Conservation (phyloP, 2,329 filamentous ascomycete genomes). For the Venturia effusa region DNA sequence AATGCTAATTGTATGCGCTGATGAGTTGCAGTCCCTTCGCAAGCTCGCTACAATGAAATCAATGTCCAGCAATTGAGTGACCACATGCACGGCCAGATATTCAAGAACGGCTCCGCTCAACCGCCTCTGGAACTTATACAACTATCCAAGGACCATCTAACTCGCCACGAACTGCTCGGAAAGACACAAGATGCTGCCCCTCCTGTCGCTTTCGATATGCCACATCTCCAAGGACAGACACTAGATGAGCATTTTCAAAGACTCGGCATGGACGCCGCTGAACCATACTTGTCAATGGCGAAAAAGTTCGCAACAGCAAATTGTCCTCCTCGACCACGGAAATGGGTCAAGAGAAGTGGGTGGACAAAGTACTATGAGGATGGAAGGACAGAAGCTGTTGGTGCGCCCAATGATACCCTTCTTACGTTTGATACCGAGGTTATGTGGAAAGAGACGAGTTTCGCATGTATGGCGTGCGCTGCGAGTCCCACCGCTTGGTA, state of each 20-base stretch:
- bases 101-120: conserved; percentile 44
- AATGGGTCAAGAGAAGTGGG: conserved; percentile 71
- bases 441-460: conserved; percentile 86
- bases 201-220: conserved; percentile 80
- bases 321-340: conserved; percentile 48
- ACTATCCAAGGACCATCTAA: conserved; percentile 71
- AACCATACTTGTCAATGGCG: conserved; percentile 68
- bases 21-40: conserved; percentile 26
- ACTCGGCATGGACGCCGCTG: conserved; percentile 74
- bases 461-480: conserved; percentile 94
- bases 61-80: conserved; percentile 87
- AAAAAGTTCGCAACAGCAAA: conserved; percentile 59
- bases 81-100: conserved; percentile 74
- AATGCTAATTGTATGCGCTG: not conserved
- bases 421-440: conserved; percentile 95
- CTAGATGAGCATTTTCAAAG: conserved; percentile 92
- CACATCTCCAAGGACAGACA: conserved; percentile 63
- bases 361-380: conserved; percentile 89
- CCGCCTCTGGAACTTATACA: conserved; percentile 63
- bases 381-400: conserved; percentile 60
- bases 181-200: conserved; percentile 69
- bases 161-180: conserved; percentile 74
- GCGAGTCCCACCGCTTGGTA: conserved; percentile 89
- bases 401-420: conserved; percentile 68
- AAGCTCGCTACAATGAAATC: conserved; percentile 78